Evolutionary conservation across 805 yeast species (phyloP).

Genomic region (Starmerella apis): DNA sequence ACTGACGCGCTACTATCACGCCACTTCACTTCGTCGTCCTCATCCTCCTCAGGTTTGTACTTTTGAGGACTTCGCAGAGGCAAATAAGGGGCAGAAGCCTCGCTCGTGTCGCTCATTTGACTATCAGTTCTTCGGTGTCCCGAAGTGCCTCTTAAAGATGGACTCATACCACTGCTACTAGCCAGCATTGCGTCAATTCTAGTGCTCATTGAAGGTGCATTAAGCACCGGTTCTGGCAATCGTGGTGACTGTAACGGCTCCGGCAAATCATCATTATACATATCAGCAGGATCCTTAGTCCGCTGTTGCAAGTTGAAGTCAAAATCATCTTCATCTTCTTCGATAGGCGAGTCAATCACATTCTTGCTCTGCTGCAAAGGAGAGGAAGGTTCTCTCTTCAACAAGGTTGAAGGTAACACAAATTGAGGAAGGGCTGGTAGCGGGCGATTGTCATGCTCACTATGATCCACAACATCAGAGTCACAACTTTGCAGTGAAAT

Average conservation of each 20-base stretch:
- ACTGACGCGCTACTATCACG: conserved; percentile 8
- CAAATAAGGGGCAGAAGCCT: conserved; percentile 7
- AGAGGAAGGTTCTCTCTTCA: background rate
- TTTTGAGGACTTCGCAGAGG: background rate
- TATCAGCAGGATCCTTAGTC: background rate
- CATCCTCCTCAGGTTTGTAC: conserved; percentile 7
- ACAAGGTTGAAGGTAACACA: background rate
- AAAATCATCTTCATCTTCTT: conserved; percentile 12
- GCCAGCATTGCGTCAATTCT: conserved; percentile 23
- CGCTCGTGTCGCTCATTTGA: conserved; percentile 16
- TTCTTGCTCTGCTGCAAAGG: background rate
- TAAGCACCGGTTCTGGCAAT: conserved; percentile 13
- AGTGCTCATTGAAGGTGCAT: conserved; percentile 19
- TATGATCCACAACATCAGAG: conserved; percentile 9
- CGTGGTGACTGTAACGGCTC: conserved; percentile 9
- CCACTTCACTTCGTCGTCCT: conserved; percentile 14
- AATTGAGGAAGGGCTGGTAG: conserved; percentile 17
- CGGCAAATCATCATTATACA: conserved; percentile 2
- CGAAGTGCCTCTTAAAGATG: conserved; percentile 7
- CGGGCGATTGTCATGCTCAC: conserved; percentile 7
- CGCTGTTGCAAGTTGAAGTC: conserved; percentile 6
- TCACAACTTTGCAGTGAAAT: conserved; percentile 18
- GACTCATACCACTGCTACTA: conserved; percentile 20
- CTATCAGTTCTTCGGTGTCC: conserved; percentile 21
- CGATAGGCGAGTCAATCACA: background rate